A percentile compares a stretch with the other conserved stretches of the same genome.
These are phyloP conservation scores for Barbatosphaeria neglecta DNA, from an alignment of 495 filamentous ascomycete genomes.

Conservation along the genomic window DNA sequence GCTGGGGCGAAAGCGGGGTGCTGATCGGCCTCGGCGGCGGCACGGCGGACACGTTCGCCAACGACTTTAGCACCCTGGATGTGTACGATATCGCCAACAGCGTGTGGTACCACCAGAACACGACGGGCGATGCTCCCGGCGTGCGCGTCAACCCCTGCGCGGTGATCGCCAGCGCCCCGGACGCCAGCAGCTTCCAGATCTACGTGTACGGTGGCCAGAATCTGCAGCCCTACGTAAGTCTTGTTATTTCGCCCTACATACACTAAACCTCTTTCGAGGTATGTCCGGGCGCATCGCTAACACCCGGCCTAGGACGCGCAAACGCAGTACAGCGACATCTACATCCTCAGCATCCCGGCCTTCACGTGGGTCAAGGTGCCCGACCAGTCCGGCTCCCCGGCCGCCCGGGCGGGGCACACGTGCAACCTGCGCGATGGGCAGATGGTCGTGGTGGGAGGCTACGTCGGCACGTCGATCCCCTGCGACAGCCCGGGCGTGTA, in stretches of 20 bases:
- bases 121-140: conserved; percentile 46
- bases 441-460: conserved; percentile 63
- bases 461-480: conserved; percentile 44
- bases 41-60: conserved; percentile 44
- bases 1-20: conserved; percentile 57
- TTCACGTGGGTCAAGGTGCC: conserved; percentile 61
- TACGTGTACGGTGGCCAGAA: conserved; percentile 72
- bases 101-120: conserved; percentile 68
- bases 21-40: conserved; percentile 61
- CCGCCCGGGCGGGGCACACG: conserved; percentile 55
- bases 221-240: conserved; percentile 40
- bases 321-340: conserved; percentile 62
- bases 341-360: conserved; percentile 62
- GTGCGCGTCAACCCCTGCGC: conserved; percentile 67
- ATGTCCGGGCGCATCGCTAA: no score
- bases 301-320: conserved; percentile 18
- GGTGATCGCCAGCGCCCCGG: conserved; percentile 56
- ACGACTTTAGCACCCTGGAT: conserved; percentile 62
- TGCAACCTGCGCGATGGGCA: conserved; percentile 59
- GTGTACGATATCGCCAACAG: conserved; percentile 67
- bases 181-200: conserved; percentile 59
- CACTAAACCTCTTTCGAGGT: neutral
- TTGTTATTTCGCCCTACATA: neutral
- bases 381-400: conserved; percentile 39
- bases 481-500: conserved; percentile 63